Evolutionary conservation across 805 yeast species (phyloP).

Genomic region (Cyberlindnera lachancei): DNA sequence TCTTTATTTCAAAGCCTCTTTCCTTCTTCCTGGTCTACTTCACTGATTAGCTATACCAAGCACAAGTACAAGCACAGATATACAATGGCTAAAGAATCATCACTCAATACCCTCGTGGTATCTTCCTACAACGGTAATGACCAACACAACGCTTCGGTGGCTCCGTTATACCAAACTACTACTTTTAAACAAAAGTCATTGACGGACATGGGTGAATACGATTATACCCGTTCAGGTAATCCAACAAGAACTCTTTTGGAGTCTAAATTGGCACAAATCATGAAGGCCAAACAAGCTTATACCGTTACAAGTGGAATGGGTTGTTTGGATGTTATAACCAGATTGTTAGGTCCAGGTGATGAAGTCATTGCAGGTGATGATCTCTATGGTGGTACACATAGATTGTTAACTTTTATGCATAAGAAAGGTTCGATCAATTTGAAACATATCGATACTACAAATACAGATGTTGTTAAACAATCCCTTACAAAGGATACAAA

Average conservation of each 20-base stretch:
- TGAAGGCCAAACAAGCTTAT: slow-evolving; percentile 67
- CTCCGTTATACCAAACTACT: slow-evolving; percentile 91
- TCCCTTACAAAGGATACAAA: slow-evolving; percentile 52
- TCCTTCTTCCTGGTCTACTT: too few species aligned
- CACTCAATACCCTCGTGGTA: slow-evolving; percentile 13
- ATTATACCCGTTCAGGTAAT: slow-evolving; percentile 87
- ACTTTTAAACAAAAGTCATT: slow-evolving; percentile 80
- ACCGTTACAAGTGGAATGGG: slow-evolving; percentile 94
- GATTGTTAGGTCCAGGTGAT: slow-evolving; percentile 72
- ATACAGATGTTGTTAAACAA: slow-evolving; percentile 50
- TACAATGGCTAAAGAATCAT: slow-evolving; percentile 8
- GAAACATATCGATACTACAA: slow-evolving; percentile 76
- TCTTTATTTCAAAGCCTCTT: too few species aligned
- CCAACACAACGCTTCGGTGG: slow-evolving; percentile 70
- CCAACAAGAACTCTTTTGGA: slow-evolving; percentile 85
- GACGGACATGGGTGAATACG: slow-evolving; percentile 72
- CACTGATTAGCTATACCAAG: too few species aligned
- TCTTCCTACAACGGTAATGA: slow-evolving; percentile 40
- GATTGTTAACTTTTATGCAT: slow-evolving; percentile 68
- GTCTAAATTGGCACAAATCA: slow-evolving; percentile 66
- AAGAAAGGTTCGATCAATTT: slow-evolving; percentile 59
- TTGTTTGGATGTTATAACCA: slow-evolving; percentile 76
- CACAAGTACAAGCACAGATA: too few species aligned
- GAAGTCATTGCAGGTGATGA: slow-evolving; percentile 93
- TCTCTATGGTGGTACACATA: slow-evolving; percentile 88